Percentiles rank a stretch among this genome's conserved stretches.
Conservation (phyloP, 2,329 filamentous ascomycete genomes). For the Phaeoacremonium minimum region DNA sequence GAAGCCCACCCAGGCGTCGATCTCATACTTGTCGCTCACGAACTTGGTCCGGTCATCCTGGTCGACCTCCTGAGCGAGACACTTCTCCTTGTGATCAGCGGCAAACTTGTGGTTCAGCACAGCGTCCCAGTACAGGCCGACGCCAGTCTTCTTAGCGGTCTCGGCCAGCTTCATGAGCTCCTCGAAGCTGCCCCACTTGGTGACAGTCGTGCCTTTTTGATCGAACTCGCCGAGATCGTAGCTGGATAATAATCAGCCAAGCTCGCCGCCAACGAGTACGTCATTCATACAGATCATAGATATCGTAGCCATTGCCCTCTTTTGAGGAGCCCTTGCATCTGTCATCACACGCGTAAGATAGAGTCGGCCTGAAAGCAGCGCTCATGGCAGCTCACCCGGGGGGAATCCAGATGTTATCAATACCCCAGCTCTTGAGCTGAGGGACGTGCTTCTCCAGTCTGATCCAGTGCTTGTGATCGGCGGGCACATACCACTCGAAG, state of each 20-base stretch:
- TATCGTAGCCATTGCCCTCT: conserved; percentile 63
- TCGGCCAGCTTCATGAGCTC: conserved; percentile 53
- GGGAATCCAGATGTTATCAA: conserved; percentile 66
- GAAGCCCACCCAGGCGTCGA: conserved; percentile 67
- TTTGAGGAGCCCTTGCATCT: conserved; percentile 62
- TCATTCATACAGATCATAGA: conserved; percentile 65
- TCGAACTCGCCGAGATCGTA: conserved; percentile 70
- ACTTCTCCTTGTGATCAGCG: conserved; percentile 62
- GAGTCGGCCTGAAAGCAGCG: too few relatives aligned
- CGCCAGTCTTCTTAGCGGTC: conserved; percentile 47
- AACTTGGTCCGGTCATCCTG: conserved; percentile 53
- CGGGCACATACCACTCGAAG: conserved; percentile 71
- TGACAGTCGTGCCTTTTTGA: conserved; percentile 59
- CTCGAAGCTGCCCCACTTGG: conserved; percentile 67
- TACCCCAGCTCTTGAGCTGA: conserved; percentile 54
- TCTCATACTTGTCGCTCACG: conserved; percentile 55
- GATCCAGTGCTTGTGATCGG: conserved; percentile 58
- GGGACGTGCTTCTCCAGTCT: conserved; percentile 53
- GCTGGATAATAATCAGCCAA: too few relatives aligned
- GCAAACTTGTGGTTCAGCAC: conserved; percentile 74
- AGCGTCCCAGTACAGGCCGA: conserved; percentile 67
- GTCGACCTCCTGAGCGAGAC: conserved; percentile 61
- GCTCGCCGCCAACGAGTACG: too few relatives aligned
- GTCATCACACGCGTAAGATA: too few relatives aligned
- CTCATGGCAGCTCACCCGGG: too few relatives aligned